Evolutionary conservation across 2,329 filamentous ascomycete species (phyloP).

Genomic region (Leptoxyphium fumago): DNA sequence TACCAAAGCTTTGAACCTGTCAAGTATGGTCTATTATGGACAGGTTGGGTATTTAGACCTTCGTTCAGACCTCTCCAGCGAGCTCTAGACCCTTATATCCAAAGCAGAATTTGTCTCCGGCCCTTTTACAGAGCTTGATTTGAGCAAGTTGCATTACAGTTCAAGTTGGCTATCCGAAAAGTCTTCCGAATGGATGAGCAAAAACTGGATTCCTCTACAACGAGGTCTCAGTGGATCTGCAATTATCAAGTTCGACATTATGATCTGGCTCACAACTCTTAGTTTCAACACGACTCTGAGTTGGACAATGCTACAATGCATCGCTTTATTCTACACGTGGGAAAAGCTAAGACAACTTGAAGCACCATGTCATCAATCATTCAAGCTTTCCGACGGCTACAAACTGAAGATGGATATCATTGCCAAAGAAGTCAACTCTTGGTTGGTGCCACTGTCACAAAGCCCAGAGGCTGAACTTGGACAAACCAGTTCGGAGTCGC

Average conservation of each 20-base stretch:
- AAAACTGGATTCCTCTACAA: neutral
- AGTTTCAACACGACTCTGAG: conserved; percentile 26
- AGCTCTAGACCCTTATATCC: neutral
- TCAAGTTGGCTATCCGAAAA: conserved; percentile 2
- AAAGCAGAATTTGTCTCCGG: neutral
- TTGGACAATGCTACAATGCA: conserved; percentile 26
- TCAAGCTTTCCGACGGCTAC: neutral
- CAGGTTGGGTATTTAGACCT: neutral
- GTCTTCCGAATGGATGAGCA: neutral
- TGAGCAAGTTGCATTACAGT: conserved; percentile 3
- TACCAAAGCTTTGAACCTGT: conserved; percentile 3
- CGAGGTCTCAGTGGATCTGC: neutral
- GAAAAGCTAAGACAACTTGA: neutral
- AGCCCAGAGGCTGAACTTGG: neutral
- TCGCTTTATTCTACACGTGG: conserved; percentile 31
- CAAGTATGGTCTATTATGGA: neutral
- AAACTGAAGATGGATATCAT: neutral
- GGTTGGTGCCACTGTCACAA: neutral
- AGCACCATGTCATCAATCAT: neutral
- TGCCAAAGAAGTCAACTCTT: neutral
- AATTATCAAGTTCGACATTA: conserved; percentile 4
- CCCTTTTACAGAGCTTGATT: neutral
- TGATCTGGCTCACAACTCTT: conserved; percentile 23
- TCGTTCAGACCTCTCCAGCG: neutral
- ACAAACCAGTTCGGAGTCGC: neutral